These are phyloP conservation scores for Colletotrichum lentis DNA, from an alignment of 2,329 filamentous ascomycete species.

Conservation along the genomic window DNA sequence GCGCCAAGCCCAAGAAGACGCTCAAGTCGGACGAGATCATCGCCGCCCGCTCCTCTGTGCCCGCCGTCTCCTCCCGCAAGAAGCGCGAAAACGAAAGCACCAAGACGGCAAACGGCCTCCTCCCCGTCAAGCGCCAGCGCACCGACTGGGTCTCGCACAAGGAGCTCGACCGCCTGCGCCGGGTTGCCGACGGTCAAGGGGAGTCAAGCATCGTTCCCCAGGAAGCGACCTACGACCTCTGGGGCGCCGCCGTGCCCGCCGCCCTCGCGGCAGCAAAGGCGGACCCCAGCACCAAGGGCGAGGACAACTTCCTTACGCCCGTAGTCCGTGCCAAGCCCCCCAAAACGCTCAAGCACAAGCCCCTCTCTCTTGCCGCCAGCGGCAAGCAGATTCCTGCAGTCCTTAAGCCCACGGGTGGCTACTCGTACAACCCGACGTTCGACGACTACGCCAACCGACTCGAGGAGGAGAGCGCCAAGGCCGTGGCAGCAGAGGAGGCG, in stretches of 20 bases:
- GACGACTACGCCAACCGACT: slow-evolving; percentile 84
- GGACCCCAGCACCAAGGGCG: slow-evolving; percentile 48
- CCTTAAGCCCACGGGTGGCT: slow-evolving; percentile 78
- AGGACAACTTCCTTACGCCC: slow-evolving; percentile 70
- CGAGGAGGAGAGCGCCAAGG: slow-evolving; percentile 77
- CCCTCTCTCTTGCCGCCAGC: slow-evolving; percentile 82
- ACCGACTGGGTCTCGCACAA: slow-evolving; percentile 84
- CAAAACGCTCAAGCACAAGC: slow-evolving; percentile 75
- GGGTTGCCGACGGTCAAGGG: slow-evolving; percentile 78
- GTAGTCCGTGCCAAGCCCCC: slow-evolving; percentile 74
- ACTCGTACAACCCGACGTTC: slow-evolving; percentile 92
- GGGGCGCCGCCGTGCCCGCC: slow-evolving; percentile 61
- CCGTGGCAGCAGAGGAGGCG: slow-evolving; percentile 79
- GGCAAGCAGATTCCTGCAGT: slow-evolving; percentile 84
- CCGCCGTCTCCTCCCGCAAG: slow-evolving; percentile 81
- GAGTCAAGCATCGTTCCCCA: slow-evolving; percentile 62
- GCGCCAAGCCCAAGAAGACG: slow-evolving; percentile 74
- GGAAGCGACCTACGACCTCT: slow-evolving; percentile 81
- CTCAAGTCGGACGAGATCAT: slow-evolving; percentile 94
- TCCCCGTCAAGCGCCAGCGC: slow-evolving; percentile 78
- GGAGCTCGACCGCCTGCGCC: slow-evolving; percentile 80
- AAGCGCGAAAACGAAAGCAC: slow-evolving; percentile 59
- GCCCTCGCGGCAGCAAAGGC: slow-evolving; percentile 46
- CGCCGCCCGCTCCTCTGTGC: slow-evolving; percentile 80
- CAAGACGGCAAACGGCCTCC: slow-evolving; percentile 75